phyloP scores from a whole-genome alignment of 768 basidiomycete genomes.

The Gymnopilus junonius region DNA sequence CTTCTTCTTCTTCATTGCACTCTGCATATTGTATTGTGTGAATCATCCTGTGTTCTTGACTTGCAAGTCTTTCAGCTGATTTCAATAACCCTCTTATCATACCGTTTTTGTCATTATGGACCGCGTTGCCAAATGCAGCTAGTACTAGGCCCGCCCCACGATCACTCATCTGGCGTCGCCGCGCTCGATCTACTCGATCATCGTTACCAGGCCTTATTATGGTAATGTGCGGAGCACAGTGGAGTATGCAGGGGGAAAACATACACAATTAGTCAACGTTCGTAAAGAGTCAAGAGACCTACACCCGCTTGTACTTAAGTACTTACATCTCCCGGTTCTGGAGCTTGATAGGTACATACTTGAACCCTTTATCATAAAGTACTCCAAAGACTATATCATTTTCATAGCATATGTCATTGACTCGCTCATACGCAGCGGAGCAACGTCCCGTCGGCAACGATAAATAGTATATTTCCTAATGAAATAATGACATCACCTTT shows the following conservation, averaged over 20 bases:
- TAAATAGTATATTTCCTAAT: too few species aligned
- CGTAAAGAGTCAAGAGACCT: too few species aligned
- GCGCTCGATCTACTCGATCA: background rate
- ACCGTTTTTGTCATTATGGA: too few species aligned
- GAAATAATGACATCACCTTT: background rate
- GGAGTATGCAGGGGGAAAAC: background rate
- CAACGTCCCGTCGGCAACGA: background rate
- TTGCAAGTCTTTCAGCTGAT: background rate
- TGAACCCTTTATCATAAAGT: too few species aligned
- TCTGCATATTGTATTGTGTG: background rate
- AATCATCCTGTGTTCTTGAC: background rate
- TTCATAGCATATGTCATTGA: background rate
- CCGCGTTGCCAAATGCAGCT: background rate
- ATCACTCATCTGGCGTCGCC: background rate
- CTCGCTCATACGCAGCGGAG: background rate
- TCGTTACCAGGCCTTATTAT: background rate
- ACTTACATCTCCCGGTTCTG: background rate
- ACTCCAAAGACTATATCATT: too few species aligned
- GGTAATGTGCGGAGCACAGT: background rate
- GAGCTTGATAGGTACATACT: background rate
- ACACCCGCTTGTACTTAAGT: background rate
- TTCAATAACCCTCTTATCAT: too few species aligned
- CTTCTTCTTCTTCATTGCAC: background rate
- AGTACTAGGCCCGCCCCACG: background rate
- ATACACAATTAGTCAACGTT: too few species aligned